These are phyloP conservation scores for Parastagonospora nodorum DNA, from an alignment of 2,329 filamentous ascomycete species.

Conservation along the genomic window DNA sequence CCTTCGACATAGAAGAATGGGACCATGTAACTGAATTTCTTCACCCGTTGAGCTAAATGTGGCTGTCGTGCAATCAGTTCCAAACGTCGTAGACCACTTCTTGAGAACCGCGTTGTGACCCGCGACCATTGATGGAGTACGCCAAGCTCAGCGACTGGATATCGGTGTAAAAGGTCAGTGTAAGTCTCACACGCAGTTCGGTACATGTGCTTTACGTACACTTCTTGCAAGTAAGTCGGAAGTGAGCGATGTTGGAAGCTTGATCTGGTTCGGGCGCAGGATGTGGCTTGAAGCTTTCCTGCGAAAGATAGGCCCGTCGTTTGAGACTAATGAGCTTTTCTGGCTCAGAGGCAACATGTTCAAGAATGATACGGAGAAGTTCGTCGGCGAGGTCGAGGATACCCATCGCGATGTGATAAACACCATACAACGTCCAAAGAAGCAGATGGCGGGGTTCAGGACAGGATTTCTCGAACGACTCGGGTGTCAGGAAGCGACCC, in stretches of 20 bases:
- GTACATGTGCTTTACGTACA: slow-evolving; percentile 1
- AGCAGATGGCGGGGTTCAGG: neutral
- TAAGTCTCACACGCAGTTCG: neutral
- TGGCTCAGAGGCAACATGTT: slow-evolving; percentile 58
- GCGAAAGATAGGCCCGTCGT: slow-evolving; percentile 56
- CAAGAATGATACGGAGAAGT: slow-evolving; percentile 56
- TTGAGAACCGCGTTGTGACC: slow-evolving; percentile 58
- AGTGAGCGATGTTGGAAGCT: slow-evolving; percentile 51
- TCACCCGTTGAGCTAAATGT: slow-evolving; percentile 59
- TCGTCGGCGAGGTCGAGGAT: slow-evolving; percentile 55
- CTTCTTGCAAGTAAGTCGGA: slow-evolving; percentile 48
- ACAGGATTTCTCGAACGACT: neutral
- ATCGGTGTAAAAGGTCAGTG: neutral
- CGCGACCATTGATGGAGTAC: slow-evolving; percentile 58
- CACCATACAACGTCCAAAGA: neutral
- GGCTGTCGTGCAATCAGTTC: slow-evolving; percentile 55
- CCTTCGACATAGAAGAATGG: slow-evolving; percentile 63
- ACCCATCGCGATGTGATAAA: slow-evolving; percentile 31
- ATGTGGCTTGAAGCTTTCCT: slow-evolving; percentile 57
- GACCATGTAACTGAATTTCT: slow-evolving; percentile 65
- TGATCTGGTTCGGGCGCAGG: slow-evolving; percentile 50
- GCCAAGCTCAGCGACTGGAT: slow-evolving; percentile 49
- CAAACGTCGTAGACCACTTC: slow-evolving; percentile 55
- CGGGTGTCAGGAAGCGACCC: slow-evolving; percentile 11
- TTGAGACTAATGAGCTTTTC: slow-evolving; percentile 57